These are phyloP conservation scores for Trichosporon sp. DNA, from an alignment of 1,284 basidiomycete species.

Conservation along the genomic window DNA sequence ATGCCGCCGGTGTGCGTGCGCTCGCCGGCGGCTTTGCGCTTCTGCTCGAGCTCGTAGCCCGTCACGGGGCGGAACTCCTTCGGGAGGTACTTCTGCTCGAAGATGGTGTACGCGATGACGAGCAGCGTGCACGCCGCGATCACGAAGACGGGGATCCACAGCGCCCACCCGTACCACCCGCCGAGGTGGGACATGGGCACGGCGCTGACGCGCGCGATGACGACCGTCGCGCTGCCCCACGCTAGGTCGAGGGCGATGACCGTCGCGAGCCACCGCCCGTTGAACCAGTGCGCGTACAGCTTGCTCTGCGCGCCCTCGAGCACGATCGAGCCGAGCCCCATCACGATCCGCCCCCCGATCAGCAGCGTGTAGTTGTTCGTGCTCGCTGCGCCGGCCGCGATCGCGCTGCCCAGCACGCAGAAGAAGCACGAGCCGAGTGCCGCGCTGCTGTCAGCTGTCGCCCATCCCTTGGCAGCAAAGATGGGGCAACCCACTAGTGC, in stretches of 20 bases:
- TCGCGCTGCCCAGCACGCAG: constrained; percentile 33
- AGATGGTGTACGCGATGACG: constrained; percentile 32
- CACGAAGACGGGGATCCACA: constrained; percentile 29
- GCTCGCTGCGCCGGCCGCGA: constrained; percentile 28
- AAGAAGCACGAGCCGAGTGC: constrained; percentile 14
- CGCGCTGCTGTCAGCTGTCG: constrained; percentile 11
- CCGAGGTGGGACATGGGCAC: constrained; percentile 39
- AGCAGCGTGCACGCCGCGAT: constrained; percentile 1
- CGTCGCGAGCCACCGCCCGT: constrained; percentile 30
- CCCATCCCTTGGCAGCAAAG: constrained; percentile 5
- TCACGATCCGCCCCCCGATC: constrained; percentile 33
- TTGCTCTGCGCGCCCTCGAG: constrained; percentile 33
- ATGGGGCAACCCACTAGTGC: constrained; percentile 16
- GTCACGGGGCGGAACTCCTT: constrained; percentile 19
- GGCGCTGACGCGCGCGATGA: constrained; percentile 32
- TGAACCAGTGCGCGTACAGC: constrained; percentile 44
- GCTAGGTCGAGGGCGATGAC: constrained; percentile 39
- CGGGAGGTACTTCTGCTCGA: constrained; percentile 33
- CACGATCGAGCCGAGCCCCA: constrained; percentile 36
- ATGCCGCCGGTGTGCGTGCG: not conserved
- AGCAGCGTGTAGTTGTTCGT: constrained; percentile 29
- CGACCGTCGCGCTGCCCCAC: constrained; percentile 33
- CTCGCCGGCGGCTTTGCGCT: not conserved
- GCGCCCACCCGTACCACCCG: constrained; percentile 39
- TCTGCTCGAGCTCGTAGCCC: constrained; percentile 1